Evolutionary conservation across 768 basidiomycete species (phyloP), one percentile per base, ranked within the genome.

Genomic region (Amanita fuliginea): DNA sequence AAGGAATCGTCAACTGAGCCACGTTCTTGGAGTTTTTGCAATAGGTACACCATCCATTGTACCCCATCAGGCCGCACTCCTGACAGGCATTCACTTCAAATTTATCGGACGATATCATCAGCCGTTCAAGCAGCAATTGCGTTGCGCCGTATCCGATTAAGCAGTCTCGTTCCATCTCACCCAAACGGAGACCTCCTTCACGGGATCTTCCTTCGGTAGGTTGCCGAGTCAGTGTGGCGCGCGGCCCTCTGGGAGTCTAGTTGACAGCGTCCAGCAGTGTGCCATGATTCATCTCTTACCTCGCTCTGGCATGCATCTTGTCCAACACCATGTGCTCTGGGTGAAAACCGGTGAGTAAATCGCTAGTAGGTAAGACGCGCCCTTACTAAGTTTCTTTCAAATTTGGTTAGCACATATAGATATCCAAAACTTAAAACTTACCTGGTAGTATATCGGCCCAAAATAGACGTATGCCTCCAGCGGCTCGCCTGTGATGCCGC

Each of bases 161-260:
- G 64, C 96, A 99, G 67, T 99, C 96, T 41, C 96, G 84, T 62
- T 99, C 96, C 96, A 99, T 99, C 69, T 99, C 96, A 44, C 96
- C 96, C 13, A 99, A 73, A 41, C 96, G 89, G 55, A 99, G 68
- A 53, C 96, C 96, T 62, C 96, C 96, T 66, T 98, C 96, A 46
- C 96, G 83, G 48, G 93, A 96, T 48, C 96, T 83, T 68, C 96
- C 96, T 68, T 99, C 96, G 1, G 96, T 99, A 3, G 96, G 96
- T 65, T 99, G 96, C 39, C 96, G 82, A 2, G 96, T 99, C 46
- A 99, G 68, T 18, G 92, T 94, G 8, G 96, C 96, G 62, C 93
- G 86, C 41, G 96, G 96, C 13, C 96, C 95, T 60, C 90, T 93
- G 63, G 26, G 9, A 30, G 21, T 32, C 13, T 7, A 9, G 39